Evolutionary conservation across 129 eudicot species (phyloP), one percentile per base, ranked within the genome.

Genomic region (Lactuca sativa): DNA sequence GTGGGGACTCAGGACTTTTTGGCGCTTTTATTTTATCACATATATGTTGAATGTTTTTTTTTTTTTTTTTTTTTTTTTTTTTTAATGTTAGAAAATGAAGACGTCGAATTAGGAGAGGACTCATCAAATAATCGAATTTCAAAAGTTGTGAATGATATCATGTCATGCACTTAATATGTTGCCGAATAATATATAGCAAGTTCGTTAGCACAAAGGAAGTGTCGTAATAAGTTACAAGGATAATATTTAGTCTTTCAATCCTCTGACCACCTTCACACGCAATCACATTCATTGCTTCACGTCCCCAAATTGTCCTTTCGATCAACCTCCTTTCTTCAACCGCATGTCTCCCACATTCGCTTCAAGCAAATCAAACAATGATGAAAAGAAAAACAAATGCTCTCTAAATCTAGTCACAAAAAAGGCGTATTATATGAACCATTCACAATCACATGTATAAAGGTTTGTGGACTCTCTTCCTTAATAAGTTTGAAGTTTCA

Each of bases 191-290:
- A 25, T 25, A 25, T 25, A 25, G 30, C 2, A 25, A 25, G 30
- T 25, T 25, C 30, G 30, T 25, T 25, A 25, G 30, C 30, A 25
- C 30, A 25, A 25, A 25, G 30, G 30, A 25, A 25, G 30, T 25
- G 30, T 25, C 30, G 30, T 25, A 25, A 25, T 25, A 25, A 25
- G 30, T 25, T 25, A 21, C 21, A 21, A 21, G 21, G 21, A 21
- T 21, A 21, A 21, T 21, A 21, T 21, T 21, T 21, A 21, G 96
- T 60, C 96, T 73, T 53, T 89, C 96, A 38, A 89, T 84, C 69
- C 96, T 86, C 76, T 89, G 88, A 13, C 88, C 89, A 43, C 86
- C 90, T 80, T 89, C 96, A 66, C 96, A 89, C 51, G 96, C 90
- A 9, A 89, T 83, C 21, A 82, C 92, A 67, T 89, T 89, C 92